Evolutionary conservation across 1,139 yeast genomes (phyloP).

Genomic region (Yamadazyma taylorii): DNA sequence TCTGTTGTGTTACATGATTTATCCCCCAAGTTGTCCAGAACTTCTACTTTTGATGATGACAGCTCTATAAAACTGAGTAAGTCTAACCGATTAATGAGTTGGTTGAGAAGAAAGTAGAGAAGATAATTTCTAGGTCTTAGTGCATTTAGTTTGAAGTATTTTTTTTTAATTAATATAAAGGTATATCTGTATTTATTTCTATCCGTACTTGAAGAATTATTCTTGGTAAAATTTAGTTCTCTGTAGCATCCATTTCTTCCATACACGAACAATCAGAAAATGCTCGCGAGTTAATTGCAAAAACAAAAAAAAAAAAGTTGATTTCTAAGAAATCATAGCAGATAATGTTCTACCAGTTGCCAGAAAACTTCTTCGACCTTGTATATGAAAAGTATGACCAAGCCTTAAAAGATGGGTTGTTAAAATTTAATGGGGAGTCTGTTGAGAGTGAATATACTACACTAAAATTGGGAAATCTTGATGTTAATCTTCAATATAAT

Average conservation of each 20-base stretch:
- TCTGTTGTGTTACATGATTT: constrained; percentile 12
- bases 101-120: constrained; percentile 18
- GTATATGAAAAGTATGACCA: constrained; percentile 26
- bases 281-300: too few species aligned
- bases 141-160: too few species aligned
- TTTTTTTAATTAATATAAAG: too few species aligned
- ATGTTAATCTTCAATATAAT: constrained; percentile 31
- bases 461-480: constrained; percentile 19
- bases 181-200: too few species aligned
- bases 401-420: constrained; percentile 25
- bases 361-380: constrained; percentile 24
- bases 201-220: background rate
- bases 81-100: constrained; percentile 12
- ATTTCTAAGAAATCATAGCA: background rate
- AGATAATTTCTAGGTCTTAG: too few species aligned
- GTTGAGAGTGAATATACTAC: constrained; percentile 25
- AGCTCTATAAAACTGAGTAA: constrained; percentile 11
- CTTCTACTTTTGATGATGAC: constrained; percentile 9
- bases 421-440: constrained; percentile 33
- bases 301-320: too few species aligned
- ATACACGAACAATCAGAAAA: background rate
- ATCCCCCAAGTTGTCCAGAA: constrained; percentile 12
- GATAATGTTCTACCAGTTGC: constrained; percentile 25
- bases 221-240: background rate
- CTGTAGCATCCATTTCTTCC: background rate